Evolutionary conservation across 495 filamentous ascomycete species (phyloP), one percentile per base, ranked within the genome.

Genomic region (Penicillium malachiteum): DNA sequence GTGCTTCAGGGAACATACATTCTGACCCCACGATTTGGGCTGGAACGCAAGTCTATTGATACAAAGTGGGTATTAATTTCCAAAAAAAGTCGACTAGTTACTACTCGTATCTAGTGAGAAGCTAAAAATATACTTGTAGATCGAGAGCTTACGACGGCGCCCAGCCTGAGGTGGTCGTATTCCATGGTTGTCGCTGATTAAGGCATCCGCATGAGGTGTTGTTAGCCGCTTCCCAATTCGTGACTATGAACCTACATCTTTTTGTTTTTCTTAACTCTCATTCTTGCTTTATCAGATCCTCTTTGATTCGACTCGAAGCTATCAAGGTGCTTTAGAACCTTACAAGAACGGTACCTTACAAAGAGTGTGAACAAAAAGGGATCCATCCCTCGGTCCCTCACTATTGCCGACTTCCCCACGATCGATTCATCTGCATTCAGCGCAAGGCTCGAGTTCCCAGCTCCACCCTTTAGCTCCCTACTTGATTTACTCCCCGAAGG

Each of bases 181-280:
- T 26, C 21, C 21, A 37, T 9, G 34, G 34, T 37, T 9, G 9
- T 13, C 34, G 34, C 34, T 37, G 34, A 37, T 37, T 37, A 37
- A 37, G 34, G 12, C 2, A 37, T 7, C 34, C 34, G 12, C 34
- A 9, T 37, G 34, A 37, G 34, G 12, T 37, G 34, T 37, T 14
- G 18, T 46, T 46, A 46, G 43, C 54, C 55, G 45, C 54, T 65
- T 60, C 65, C 65, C 52, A 60, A 67, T 67, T 59, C 65, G 65
- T 67, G 31, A 67, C 55, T 59, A 65, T 65, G 56, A 61, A 57
- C 49, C 42, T 56, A 48, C 58, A 55, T 54, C 62, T 46, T 46
- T 44, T 5, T 26, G 14, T 10, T n/a, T 14, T 30, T 46, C 26
- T 44, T 46, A 47, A 26, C 38, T 50, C 45, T 49, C 51, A 41